Evolutionary conservation across 2,329 filamentous ascomycete species (phyloP).

Genomic region (Colletotrichum paranaense): DNA sequence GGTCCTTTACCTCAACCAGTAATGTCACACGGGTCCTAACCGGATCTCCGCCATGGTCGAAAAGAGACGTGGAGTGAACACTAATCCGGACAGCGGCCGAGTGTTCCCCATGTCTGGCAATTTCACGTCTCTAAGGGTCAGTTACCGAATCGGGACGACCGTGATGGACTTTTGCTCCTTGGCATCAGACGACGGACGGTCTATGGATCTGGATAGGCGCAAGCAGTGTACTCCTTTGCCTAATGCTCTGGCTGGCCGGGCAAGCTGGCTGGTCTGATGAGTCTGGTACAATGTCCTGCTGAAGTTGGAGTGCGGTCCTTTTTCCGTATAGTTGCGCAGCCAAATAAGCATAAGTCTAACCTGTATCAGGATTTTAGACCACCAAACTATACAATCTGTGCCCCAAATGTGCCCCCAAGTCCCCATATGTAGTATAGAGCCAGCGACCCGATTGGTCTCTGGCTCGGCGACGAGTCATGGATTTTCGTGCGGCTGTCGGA

Average conservation of each 20-base stretch:
- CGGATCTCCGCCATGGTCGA: background rate
- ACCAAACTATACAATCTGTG: background rate
- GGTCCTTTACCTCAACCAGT: constrained; percentile 1
- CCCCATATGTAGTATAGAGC: background rate
- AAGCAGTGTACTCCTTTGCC: background rate
- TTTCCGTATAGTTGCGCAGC: background rate
- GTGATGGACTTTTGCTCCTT: background rate
- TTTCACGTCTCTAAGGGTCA: background rate
- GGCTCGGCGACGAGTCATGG: constrained; percentile 18
- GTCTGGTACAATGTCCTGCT: background rate
- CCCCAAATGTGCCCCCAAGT: background rate
- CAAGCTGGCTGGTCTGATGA: background rate
- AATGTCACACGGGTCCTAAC: background rate
- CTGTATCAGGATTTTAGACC: background rate
- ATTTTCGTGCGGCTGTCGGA: constrained; percentile 3
- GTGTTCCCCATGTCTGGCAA: background rate
- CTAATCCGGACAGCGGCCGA: constrained; percentile 1
- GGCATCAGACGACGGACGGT: background rate
- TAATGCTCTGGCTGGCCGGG: background rate
- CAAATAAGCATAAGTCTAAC: constrained; percentile 12
- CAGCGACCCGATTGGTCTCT: background rate
- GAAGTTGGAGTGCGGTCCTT: background rate
- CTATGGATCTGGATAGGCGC: background rate
- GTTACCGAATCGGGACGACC: background rate
- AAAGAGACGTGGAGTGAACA: background rate